A percentile compares a stretch with the other conserved stretches of the same genome.
phyloP scores from a whole-genome alignment of 768 basidiomycete species.

The Tricholomella constricta region DNA sequence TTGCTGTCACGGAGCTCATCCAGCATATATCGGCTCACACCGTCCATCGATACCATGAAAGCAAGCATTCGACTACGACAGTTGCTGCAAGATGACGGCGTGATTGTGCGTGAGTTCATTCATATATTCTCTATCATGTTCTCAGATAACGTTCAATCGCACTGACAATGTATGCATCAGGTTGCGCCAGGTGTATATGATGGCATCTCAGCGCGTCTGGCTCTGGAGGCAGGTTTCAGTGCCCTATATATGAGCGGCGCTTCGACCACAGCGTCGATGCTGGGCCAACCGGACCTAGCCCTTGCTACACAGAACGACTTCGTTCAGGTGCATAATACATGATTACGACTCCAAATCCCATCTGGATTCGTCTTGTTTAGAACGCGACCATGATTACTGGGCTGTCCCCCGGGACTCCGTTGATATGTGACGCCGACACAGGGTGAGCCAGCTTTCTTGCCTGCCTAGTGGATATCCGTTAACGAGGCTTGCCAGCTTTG shows the following conservation, averaged over 20 bases:
- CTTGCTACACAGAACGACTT: constrained; percentile 59
- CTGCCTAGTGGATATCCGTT: background rate
- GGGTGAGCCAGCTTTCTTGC: constrained; percentile 32
- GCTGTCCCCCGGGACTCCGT: constrained; percentile 44
- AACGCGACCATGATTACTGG: constrained; percentile 53
- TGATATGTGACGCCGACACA: constrained; percentile 61
- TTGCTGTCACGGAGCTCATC: background rate
- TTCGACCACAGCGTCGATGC: constrained; percentile 54
- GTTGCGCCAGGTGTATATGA: constrained; percentile 44
- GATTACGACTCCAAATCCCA: too few relatives aligned
- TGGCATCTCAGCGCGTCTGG: constrained; percentile 53
- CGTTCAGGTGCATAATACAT: constrained; percentile 41
- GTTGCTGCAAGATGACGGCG: constrained; percentile 2
- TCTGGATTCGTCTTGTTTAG: constrained; percentile 10
- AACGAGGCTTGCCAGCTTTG: constrained; percentile 35
- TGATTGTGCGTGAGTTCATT: constrained; percentile 10
- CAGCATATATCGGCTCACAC: too few relatives aligned
- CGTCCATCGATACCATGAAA: constrained; percentile 3
- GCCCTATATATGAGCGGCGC: constrained; percentile 54
- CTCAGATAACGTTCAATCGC: background rate
- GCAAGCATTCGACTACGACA: constrained; percentile 15
- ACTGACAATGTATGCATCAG: background rate
- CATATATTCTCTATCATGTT: too few relatives aligned
- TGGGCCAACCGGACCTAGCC: constrained; percentile 56
- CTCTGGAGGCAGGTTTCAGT: constrained; percentile 52